A percentile compares a stretch with the other conserved stretches of the same genome.
phyloP scores from a whole-genome alignment of 805 yeast genomes.

The Kockiozyma suomiensis region DNA sequence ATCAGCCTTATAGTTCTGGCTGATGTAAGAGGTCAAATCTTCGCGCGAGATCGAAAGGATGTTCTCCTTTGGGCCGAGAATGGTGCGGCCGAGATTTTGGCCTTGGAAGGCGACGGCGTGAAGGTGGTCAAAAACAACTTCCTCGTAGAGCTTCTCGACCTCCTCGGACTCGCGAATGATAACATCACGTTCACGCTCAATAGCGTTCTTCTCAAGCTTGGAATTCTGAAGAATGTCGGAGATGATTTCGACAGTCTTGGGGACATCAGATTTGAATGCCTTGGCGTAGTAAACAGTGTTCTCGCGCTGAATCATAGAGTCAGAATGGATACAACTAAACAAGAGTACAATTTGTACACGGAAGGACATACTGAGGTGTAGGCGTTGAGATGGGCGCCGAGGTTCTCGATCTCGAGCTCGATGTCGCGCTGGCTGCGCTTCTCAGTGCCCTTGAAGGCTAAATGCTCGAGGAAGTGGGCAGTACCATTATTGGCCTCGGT shows the following conservation, averaged over 20 bases:
- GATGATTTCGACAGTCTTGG: slow-evolving; percentile 81
- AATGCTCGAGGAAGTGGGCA: slow-evolving; percentile 95
- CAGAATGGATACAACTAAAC: not conserved
- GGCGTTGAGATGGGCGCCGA: slow-evolving; percentile 98
- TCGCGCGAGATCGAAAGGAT: slow-evolving; percentile 75
- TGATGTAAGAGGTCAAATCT: slow-evolving; percentile 79
- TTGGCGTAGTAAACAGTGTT: slow-evolving; percentile 96
- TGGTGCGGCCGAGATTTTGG: slow-evolving; percentile 95
- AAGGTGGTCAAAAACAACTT: slow-evolving; percentile 93
- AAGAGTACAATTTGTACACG: not conserved
- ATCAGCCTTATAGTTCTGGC: slow-evolving; percentile 88
- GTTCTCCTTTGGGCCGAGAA: slow-evolving; percentile 89
- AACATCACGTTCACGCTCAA: slow-evolving; percentile 95
- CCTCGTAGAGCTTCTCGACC: slow-evolving; percentile 97
- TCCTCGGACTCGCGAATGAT: slow-evolving; percentile 96
- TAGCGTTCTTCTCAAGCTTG: slow-evolving; percentile 76
- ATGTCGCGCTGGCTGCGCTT: slow-evolving; percentile 76
- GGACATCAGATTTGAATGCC: slow-evolving; percentile 76
- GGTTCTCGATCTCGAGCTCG: slow-evolving; percentile 91
- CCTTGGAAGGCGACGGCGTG: slow-evolving; percentile 89
- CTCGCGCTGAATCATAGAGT: slow-evolving; percentile 55
- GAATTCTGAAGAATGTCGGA: slow-evolving; percentile 89
- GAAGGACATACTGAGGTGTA: slow-evolving; percentile 64
- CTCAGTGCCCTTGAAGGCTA: slow-evolving; percentile 93
- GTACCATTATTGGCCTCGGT: slow-evolving; percentile 83